A percentile compares a stretch with the other conserved stretches of the same genome.
Evolutionary conservation across 495 filamentous ascomycete species (phyloP).

Genomic region (Penicillium paradoxum): DNA sequence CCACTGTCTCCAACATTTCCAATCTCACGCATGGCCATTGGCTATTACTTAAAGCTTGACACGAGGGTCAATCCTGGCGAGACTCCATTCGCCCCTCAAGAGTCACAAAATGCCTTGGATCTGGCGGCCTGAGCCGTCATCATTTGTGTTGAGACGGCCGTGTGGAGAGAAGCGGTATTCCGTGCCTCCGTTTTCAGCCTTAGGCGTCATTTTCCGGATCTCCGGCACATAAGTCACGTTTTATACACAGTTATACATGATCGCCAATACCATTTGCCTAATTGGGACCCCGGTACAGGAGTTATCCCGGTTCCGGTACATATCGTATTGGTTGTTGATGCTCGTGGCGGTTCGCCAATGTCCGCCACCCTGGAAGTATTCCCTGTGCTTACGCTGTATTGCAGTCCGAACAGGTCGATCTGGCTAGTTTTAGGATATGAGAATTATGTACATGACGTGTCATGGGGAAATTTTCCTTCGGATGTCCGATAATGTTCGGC

Average conservation of each 20-base stretch:
- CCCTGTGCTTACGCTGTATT: neutral
- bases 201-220: neutral
- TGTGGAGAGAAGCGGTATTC: neutral
- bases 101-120: neutral
- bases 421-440: too few relatives aligned
- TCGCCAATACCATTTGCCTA: neutral
- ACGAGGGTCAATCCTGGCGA: neutral
- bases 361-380: neutral
- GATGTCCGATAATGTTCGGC: neutral
- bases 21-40: neutral
- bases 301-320: conserved; percentile 2
- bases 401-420: too few relatives aligned
- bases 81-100: neutral
- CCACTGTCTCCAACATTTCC: neutral
- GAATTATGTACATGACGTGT: too few relatives aligned
- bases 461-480: neutral
- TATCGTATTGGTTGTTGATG: neutral
- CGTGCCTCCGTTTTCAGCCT: neutral
- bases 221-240: conserved; percentile 4
- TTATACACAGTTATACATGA: neutral
- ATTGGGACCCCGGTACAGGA: neutral
- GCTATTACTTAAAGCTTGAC: neutral
- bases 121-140: conserved; percentile 4
- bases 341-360: neutral
- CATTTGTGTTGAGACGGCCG: neutral